Evolutionary conservation across 2,329 filamentous ascomycete genomes (phyloP).

Genomic region (Arachnomyces sp.): DNA sequence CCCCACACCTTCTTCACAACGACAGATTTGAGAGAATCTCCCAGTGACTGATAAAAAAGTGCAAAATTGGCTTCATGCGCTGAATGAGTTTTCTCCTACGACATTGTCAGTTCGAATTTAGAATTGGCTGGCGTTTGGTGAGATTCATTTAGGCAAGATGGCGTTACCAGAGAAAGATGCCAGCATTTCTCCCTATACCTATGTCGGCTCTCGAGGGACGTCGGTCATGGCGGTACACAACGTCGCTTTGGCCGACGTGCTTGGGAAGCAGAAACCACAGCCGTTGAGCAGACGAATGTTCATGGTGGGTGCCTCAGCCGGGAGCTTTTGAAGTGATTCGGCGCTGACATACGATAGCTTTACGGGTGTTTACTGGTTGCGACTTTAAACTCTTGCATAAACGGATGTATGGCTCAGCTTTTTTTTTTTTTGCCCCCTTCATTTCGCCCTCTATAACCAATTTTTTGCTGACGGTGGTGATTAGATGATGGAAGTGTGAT

Average conservation of each 20-base stretch:
- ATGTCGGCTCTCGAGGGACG: not conserved
- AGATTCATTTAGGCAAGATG: no score
- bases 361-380: constrained; percentile 3
- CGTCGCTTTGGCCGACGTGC: constrained; percentile 2
- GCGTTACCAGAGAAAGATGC: no score
- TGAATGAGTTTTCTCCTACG: no score
- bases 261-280: constrained; percentile 3
- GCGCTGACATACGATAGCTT: constrained; percentile 2
- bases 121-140: no score
- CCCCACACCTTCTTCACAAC: no score
- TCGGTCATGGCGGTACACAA: constrained; percentile 2
- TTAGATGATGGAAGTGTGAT: constrained; percentile 26
- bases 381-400: constrained; percentile 4
- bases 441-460: not conserved
- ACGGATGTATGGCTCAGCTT: constrained; percentile 4
- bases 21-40: no score
- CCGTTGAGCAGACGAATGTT: constrained; percentile 1
- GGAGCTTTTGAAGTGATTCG: not conserved
- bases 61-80: no score
- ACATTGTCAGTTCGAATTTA: no score
- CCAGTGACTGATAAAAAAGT: no score
- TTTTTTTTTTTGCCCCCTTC: no score
- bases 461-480: not conserved
- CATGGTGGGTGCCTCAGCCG: not conserved
- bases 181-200: no score